A percentile compares a stretch with the other conserved stretches of the same genome.
These are phyloP conservation scores for Globisporangium abappressorium DNA, from an alignment of 352 stramenopile genomes.

Conservation along the genomic window DNA sequence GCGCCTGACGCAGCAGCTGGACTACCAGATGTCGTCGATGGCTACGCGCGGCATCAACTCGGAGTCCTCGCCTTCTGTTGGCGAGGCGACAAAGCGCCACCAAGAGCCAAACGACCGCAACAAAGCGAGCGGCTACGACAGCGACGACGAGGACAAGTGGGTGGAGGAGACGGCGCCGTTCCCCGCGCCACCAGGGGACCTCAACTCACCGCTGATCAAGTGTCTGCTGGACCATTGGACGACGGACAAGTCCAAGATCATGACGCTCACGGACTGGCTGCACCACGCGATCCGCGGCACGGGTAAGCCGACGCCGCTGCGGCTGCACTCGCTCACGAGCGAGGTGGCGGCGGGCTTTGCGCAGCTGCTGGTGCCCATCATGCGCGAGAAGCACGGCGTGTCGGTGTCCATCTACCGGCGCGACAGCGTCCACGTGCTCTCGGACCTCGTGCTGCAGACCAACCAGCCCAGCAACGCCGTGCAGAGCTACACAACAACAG, in stretches of 20 bases:
- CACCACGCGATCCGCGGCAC: conserved; percentile 59
- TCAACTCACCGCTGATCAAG: conserved; percentile 66
- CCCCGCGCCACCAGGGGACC: conserved; percentile 52
- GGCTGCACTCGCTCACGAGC: conserved; percentile 42
- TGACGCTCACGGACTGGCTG: conserved; percentile 57
- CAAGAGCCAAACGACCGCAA: conserved; percentile 1
- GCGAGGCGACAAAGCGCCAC: not conserved
- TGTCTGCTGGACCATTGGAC: conserved; percentile 67
- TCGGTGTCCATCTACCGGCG: conserved; percentile 59
- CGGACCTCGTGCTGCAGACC: conserved; percentile 42
- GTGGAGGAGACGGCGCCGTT: conserved; percentile 51
- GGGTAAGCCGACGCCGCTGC: conserved; percentile 35
- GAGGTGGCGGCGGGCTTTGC: conserved; percentile 60
- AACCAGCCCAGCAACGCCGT: conserved; percentile 35
- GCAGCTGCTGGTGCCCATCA: conserved; percentile 64
- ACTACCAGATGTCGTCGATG: conserved; percentile 38
- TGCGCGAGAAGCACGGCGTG: conserved; percentile 62
- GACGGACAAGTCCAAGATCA: conserved; percentile 58
- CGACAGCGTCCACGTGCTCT: conserved; percentile 54
- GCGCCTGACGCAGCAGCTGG: conserved; percentile 42
- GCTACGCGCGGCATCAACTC: not conserved
- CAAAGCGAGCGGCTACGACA: conserved; percentile 18
- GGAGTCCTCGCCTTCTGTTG: not conserved
- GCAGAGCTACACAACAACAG: conserved; percentile 24
- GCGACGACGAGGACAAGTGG: conserved; percentile 41